A percentile compares a stretch with the other conserved stretches of the same genome.
phyloP scores from a whole-genome alignment of 2,329 filamentous ascomycete species.

The Claviceps monticola region DNA sequence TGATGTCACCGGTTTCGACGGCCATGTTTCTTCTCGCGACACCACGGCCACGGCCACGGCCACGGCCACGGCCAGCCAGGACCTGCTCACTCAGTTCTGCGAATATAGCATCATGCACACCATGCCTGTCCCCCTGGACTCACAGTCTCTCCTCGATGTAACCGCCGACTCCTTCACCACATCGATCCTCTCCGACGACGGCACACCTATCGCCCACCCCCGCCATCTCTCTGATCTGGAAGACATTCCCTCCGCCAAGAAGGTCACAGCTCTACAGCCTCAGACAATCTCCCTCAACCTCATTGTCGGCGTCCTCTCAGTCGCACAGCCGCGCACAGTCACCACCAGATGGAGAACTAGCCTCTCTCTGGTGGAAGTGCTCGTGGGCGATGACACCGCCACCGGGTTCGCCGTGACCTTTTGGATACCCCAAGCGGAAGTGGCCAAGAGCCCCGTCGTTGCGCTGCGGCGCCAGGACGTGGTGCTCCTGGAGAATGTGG shows the following conservation, averaged over 20 bases:
- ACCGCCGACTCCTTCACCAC: slow-evolving; percentile 10
- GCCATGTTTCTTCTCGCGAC: neutral
- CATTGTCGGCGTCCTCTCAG: slow-evolving; percentile 64
- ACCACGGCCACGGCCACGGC: neutral
- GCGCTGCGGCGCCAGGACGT: slow-evolving; percentile 58
- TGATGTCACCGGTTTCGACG: slow-evolving; percentile 20
- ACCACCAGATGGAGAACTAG: slow-evolving; percentile 48
- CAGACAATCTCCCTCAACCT: slow-evolving; percentile 74
- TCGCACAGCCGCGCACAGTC: slow-evolving; percentile 53
- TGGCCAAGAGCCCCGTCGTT: slow-evolving; percentile 19
- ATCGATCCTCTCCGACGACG: slow-evolving; percentile 9
- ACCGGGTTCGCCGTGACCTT: slow-evolving; percentile 72
- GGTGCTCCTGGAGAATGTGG: slow-evolving; percentile 66
- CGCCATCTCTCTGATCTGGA: slow-evolving; percentile 40
- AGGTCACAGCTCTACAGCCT: slow-evolving; percentile 54
- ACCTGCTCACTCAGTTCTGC: slow-evolving; percentile 51
- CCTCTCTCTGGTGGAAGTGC: slow-evolving; percentile 57
- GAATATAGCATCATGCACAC: slow-evolving; percentile 66
- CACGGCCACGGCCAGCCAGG: slow-evolving; percentile 12
- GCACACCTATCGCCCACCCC: slow-evolving; percentile 12
- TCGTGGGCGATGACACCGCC: slow-evolving; percentile 75
- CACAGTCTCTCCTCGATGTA: slow-evolving; percentile 16
- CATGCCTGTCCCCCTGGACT: slow-evolving; percentile 46
- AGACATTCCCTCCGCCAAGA: slow-evolving; percentile 52
- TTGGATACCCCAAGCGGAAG: slow-evolving; percentile 48